phyloP scores from a whole-genome alignment of 257 asterid species.

The Penstemon newberryi region DNA sequence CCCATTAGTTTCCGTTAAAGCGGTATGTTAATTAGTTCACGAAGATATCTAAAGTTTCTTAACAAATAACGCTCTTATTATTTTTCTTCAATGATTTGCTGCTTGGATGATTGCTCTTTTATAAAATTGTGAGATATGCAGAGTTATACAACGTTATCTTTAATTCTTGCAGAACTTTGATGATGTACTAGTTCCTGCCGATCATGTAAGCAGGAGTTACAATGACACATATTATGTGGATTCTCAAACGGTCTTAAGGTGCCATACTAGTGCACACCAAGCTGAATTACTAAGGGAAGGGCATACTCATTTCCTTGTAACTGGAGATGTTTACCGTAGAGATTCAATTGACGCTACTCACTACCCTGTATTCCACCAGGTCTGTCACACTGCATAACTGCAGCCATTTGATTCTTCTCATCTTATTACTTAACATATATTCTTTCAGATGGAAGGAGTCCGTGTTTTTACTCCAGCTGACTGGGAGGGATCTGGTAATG shows the following conservation, averaged over 20 bases:
- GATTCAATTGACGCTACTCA: conserved; percentile 95
- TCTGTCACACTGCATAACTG: conserved; percentile 26
- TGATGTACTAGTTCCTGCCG: conserved; percentile 95
- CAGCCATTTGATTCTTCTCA: neutral
- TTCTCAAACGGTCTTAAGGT: conserved; percentile 87
- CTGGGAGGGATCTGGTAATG: conserved; percentile 74
- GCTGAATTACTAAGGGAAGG: conserved; percentile 78
- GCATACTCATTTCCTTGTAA: conserved; percentile 74
- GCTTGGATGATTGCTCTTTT: conserved; percentile 10
- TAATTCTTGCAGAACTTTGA: conserved; percentile 79
- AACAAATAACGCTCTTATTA: neutral
- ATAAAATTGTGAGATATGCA: conserved; percentile 2
- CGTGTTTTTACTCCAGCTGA: conserved; percentile 77
- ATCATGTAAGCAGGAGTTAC: conserved; percentile 77
- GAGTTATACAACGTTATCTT: neutral
- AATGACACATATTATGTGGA: conserved; percentile 94
- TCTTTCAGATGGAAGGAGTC: conserved; percentile 90
- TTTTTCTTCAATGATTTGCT: conserved; percentile 7
- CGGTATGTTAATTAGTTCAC: conserved; percentile 41
- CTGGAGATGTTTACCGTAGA: conserved; percentile 96
- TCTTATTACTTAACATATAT: conserved; percentile 17
- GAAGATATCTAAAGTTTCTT: conserved; percentile 9
- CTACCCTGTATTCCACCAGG: conserved; percentile 99
- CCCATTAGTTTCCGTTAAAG: conserved; percentile 75
- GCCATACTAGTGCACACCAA: conserved; percentile 99